Percentiles rank a stretch among this genome's conserved stretches.
Conservation (phyloP, 2,329 filamentous ascomycete species). For the Aspergillus arachidicola region DNA sequence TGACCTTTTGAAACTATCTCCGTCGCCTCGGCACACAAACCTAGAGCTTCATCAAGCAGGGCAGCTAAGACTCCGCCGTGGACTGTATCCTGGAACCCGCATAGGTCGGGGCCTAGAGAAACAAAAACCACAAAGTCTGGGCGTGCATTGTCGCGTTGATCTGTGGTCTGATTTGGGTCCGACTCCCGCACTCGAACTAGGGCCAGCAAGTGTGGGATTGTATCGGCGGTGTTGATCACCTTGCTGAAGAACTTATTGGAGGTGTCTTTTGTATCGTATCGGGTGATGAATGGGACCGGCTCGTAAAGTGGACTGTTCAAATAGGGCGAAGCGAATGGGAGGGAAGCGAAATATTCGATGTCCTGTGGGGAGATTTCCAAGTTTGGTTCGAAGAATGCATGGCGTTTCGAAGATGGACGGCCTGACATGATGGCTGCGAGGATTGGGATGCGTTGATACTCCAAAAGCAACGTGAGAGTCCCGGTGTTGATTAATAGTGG, state of each 20-base stretch:
- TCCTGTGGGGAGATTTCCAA: slow-evolving; percentile 9
- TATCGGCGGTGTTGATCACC: slow-evolving; percentile 21
- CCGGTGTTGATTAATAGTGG: no score
- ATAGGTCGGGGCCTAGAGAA: slow-evolving; percentile 17
- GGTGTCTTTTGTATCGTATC: slow-evolving; percentile 13
- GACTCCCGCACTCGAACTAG: slow-evolving; percentile 11
- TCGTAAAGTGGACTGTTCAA: slow-evolving; percentile 7
- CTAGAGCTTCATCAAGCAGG: slow-evolving; percentile 22
- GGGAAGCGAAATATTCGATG: slow-evolving; percentile 10
- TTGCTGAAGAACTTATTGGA: slow-evolving; percentile 22
- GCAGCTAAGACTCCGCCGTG: slow-evolving; percentile 23
- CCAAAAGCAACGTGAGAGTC: neutral
- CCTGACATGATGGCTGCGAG: neutral
- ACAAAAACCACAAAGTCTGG: slow-evolving; percentile 15
- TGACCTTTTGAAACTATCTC: slow-evolving; percentile 7
- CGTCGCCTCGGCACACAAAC: slow-evolving; percentile 17
- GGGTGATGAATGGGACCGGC: slow-evolving; percentile 16
- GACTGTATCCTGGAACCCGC: slow-evolving; percentile 17
- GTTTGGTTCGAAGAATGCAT: slow-evolving; percentile 9
- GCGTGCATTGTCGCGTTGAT: slow-evolving; percentile 7
- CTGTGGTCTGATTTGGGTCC: neutral
- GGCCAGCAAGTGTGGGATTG: slow-evolving; percentile 19
- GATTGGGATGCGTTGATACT: neutral
- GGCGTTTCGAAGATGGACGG: neutral
- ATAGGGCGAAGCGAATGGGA: slow-evolving; percentile 6